Evolutionary conservation across 2,329 filamentous ascomycete genomes (phyloP).

Genomic region (Epichloe baconii): DNA sequence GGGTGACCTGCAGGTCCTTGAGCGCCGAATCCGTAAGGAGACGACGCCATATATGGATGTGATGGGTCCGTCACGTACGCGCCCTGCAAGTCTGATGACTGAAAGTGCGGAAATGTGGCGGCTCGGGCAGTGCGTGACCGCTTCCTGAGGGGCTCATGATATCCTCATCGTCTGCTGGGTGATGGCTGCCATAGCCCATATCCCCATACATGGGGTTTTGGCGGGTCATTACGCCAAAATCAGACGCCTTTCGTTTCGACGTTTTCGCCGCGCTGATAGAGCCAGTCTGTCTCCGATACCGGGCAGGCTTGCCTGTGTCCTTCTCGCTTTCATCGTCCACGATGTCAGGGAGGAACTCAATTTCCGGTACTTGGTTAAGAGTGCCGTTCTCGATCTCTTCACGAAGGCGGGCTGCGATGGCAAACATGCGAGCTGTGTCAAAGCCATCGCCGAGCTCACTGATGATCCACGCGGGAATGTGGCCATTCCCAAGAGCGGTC

Average conservation of each 20-base stretch:
- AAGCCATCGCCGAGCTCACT: conserved; percentile 33
- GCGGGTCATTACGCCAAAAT: conserved; percentile 4
- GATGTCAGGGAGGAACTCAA: conserved; percentile 46
- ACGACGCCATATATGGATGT: conserved; percentile 3
- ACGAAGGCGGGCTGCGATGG: conserved; percentile 33
- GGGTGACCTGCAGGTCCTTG: background rate
- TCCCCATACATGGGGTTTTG: conserved; percentile 2
- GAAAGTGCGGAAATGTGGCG: conserved; percentile 1
- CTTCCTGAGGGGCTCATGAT: conserved; percentile 12
- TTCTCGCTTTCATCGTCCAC: conserved; percentile 23
- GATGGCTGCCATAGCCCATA: conserved; percentile 2
- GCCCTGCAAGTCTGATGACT: background rate
- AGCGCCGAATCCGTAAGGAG: conserved; percentile 3
- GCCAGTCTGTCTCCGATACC: conserved; percentile 10
- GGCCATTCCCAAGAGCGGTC: conserved; percentile 21
- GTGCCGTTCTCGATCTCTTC: conserved; percentile 28
- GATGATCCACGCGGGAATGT: conserved; percentile 37
- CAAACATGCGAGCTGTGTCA: conserved; percentile 31
- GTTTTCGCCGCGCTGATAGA: conserved; percentile 8
- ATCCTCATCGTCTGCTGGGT: conserved; percentile 4
- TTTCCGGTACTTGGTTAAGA: conserved; percentile 38
- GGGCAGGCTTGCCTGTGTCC: conserved; percentile 12
- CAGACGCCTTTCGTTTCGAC: conserved; percentile 14
- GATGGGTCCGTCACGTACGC: background rate
- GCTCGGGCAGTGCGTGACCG: conserved; percentile 10